Percentiles rank a stretch among this genome's conserved stretches.
Conservation (phyloP, 345 rosid species). For the Moricandia arvensis region DNA sequence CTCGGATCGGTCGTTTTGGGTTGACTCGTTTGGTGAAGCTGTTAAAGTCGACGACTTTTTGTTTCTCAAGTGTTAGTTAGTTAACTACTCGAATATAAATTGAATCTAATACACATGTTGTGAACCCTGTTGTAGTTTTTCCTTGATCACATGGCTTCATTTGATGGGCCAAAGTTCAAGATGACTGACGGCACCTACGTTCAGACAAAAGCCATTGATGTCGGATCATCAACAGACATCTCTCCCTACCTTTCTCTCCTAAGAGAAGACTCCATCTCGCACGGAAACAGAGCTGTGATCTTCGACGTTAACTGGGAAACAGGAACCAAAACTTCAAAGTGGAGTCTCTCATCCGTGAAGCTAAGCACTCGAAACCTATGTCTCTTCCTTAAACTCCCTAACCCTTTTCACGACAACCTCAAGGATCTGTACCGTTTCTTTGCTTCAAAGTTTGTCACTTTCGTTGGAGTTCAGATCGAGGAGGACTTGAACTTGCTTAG, state of each 20-base stretch:
- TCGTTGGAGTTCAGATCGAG: slow-evolving; percentile 33
- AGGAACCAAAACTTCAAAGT: slow-evolving; percentile 4
- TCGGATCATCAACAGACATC: slow-evolving; percentile 26
- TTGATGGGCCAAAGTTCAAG: slow-evolving; percentile 34
- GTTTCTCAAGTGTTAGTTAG: no score
- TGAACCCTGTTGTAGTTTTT: background rate
- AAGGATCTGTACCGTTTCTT: slow-evolving; percentile 33
- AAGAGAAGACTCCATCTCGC: slow-evolving; percentile 29
- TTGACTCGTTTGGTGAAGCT: background rate
- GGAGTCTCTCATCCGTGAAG: slow-evolving; percentile 31
- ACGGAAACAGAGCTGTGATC: slow-evolving; percentile 22
- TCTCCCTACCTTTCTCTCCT: slow-evolving; percentile 31
- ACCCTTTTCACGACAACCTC: slow-evolving; percentile 25
- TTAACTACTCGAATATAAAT: background rate
- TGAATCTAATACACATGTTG: background rate
- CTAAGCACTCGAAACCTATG: slow-evolving; percentile 31
- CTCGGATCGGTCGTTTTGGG: background rate
- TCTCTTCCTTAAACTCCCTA: slow-evolving; percentile 25
- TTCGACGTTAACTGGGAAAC: slow-evolving; percentile 33
- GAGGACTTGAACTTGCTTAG: slow-evolving; percentile 32
- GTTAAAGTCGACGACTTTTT: background rate
- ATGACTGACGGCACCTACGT: slow-evolving; percentile 36
- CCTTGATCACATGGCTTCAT: slow-evolving; percentile 19
- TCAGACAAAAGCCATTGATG: slow-evolving; percentile 32
- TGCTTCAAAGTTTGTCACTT: slow-evolving; percentile 36